Evolutionary conservation across 305 asterid species (phyloP).

Genomic region (Ruellia speciosa): DNA sequence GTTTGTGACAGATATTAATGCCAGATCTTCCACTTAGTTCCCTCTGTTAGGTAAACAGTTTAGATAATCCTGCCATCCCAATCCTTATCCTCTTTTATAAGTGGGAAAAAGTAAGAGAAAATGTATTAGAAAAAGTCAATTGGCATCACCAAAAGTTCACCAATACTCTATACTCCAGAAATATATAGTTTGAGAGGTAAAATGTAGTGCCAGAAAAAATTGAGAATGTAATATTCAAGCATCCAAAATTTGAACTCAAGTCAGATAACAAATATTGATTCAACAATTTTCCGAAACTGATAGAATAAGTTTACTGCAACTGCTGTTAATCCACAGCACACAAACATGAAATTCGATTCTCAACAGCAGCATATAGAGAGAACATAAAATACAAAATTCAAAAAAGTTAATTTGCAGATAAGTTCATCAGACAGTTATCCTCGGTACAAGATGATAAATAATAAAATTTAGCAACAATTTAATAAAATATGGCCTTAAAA

Average conservation of each 20-base stretch:
- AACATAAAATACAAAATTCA: background rate
- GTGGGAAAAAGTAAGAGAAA: background rate
- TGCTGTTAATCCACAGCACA: background rate
- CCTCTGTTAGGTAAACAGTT: no score
- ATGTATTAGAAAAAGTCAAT: background rate
- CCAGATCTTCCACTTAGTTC: no score
- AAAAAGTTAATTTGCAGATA: background rate
- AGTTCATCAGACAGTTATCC: background rate
- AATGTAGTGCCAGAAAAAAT: no score
- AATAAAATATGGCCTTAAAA: slow-evolving; percentile 1
- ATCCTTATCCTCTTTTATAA: background rate
- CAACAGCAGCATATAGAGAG: background rate
- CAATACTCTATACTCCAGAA: background rate
- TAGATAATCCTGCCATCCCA: background rate
- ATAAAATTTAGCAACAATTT: background rate
- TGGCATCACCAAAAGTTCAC: background rate
- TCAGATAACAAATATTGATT: background rate
- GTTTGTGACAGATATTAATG: no score
- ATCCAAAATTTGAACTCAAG: background rate
- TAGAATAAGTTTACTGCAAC: no score
- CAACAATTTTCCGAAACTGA: no score
- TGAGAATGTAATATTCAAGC: background rate
- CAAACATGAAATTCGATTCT: background rate
- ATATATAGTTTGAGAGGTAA: no score
- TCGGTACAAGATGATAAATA: background rate